These are phyloP conservation scores for Pythium grandisporangium DNA, from an alignment of 352 stramenopile species.

Conservation along the genomic window DNA sequence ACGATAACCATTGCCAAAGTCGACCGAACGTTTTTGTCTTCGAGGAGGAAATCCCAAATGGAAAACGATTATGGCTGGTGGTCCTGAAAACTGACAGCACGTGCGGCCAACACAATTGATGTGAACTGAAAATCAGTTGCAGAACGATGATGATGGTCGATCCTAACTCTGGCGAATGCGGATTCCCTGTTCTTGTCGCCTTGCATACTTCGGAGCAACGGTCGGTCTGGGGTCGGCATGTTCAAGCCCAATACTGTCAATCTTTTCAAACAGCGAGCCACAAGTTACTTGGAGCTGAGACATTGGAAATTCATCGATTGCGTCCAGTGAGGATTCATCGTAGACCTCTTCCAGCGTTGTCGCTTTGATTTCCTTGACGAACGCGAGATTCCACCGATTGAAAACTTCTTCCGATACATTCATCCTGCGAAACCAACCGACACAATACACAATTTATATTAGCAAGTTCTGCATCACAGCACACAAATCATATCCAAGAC, in stretches of 20 bases:
- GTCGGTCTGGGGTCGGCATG: conserved; percentile 47
- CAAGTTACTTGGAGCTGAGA: conserved; percentile 50
- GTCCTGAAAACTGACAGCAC: too few relatives aligned
- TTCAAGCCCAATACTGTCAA: conserved; percentile 58
- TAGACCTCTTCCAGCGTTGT: conserved; percentile 40
- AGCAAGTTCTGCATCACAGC: conserved; percentile 9
- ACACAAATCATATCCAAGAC: background rate
- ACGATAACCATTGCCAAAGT: too few relatives aligned
- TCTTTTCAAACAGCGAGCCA: conserved; percentile 35
- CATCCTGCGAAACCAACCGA: conserved; percentile 43
- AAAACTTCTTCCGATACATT: conserved; percentile 61
- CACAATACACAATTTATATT: too few relatives aligned
- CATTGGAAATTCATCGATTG: conserved; percentile 46
- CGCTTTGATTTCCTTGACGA: conserved; percentile 73
- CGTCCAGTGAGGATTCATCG: conserved; percentile 51
- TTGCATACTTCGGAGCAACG: conserved; percentile 13
- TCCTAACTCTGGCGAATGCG: conserved; percentile 67
- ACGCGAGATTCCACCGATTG: conserved; percentile 53
- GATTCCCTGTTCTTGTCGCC: conserved; percentile 78
- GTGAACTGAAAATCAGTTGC: too few relatives aligned
- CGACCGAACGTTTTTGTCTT: too few relatives aligned
- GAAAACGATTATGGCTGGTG: too few relatives aligned
- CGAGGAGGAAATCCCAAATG: too few relatives aligned
- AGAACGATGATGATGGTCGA: too few relatives aligned
- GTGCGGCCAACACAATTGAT: too few relatives aligned